Base-by-base conservation (phyloP, 1,284 basidiomycete species). In the Ceratobasidium papillatum region DNA sequence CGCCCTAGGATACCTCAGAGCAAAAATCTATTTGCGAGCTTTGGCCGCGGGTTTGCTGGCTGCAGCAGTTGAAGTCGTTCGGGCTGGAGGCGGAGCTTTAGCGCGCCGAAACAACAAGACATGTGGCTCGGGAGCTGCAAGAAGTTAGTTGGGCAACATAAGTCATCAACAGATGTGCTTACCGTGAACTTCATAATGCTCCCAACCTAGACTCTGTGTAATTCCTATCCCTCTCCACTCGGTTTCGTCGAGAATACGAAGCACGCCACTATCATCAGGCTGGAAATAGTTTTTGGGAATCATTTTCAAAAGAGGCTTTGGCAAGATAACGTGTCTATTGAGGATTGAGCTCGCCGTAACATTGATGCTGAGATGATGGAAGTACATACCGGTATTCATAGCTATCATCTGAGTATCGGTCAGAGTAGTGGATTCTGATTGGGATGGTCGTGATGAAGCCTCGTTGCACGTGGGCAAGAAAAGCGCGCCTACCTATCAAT, bases 161-260 rank as follows among this genome's bases (percentile, higher is more conserved):
- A 36, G 4, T 54, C 56, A 38, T n/a, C 19, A 47, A 58, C 41
- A n/a, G 30, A 38, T 12, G 43, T 0, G 83, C 90, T 80, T 79
- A 95, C 95, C 94, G 81, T 98, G 96, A 47, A 98, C 94, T 85
- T 97, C 96, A 80, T 98, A 98, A 80, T 98, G 96, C 81, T 96
- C 94, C 96, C 96, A 99, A 11, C 96, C 96, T 63, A 97, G 85
- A 82, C 94, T 96, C 83, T 98, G 96, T 38, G 93, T 95, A 80
- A 98, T 98, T 12, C 96, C 96, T 76, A 99, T 96, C 0, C 94
- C 93, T 80, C 96, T 87, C 96, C 96, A 99, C 83, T 99, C 96
- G 52, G 88, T 83, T 81, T 98, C 96, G 3, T 87, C 84, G 71
- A 98, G 84, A 71, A 98, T 88, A 8, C 96, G 89, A 75, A 98